Evolutionary conservation across 352 stramenopile genomes (phyloP).

Genomic region (Phytophthora pisi): DNA sequence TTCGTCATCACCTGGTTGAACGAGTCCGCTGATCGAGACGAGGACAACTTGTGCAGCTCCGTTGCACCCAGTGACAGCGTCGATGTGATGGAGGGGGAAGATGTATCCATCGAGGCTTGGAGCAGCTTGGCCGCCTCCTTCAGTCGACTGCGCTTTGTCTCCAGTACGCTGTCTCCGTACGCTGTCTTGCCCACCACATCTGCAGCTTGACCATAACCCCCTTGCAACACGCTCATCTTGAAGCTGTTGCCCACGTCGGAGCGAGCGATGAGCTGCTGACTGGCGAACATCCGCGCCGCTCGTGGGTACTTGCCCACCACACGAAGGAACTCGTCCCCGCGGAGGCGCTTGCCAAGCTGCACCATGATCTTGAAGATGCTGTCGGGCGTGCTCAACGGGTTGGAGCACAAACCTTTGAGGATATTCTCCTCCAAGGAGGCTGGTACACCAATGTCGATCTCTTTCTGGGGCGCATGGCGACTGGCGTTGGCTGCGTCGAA

Average conservation of each 20-base stretch:
- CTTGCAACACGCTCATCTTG: slow-evolving; percentile 28
- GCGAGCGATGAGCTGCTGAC: slow-evolving; percentile 44
- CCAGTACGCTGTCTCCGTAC: slow-evolving; percentile 51
- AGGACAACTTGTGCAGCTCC: slow-evolving; percentile 24
- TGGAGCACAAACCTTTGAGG: slow-evolving; percentile 47
- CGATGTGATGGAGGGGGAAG: slow-evolving; percentile 27
- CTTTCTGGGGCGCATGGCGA: not conserved
- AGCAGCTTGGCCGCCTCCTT: slow-evolving; percentile 47
- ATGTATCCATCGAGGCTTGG: slow-evolving; percentile 18
- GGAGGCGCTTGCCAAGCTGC: slow-evolving; percentile 33
- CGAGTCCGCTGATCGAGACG: slow-evolving; percentile 32
- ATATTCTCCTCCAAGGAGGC: slow-evolving; percentile 52
- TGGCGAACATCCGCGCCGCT: slow-evolving; percentile 44
- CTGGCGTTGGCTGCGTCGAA: slow-evolving; percentile 6
- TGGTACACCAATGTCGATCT: slow-evolving; percentile 5
- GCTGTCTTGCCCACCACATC: slow-evolving; percentile 48
- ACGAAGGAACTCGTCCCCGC: slow-evolving; percentile 41
- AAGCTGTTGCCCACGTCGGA: slow-evolving; percentile 42
- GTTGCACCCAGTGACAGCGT: slow-evolving; percentile 13
- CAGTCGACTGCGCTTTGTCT: slow-evolving; percentile 44
- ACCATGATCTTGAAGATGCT: slow-evolving; percentile 50
- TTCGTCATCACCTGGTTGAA: slow-evolving; percentile 61
- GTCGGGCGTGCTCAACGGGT: slow-evolving; percentile 53
- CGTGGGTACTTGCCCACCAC: slow-evolving; percentile 54
- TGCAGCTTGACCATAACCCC: slow-evolving; percentile 42